These are phyloP conservation scores for Amylostereum chailletii DNA, from an alignment of 1,284 basidiomycete genomes.

Conservation along the genomic window DNA sequence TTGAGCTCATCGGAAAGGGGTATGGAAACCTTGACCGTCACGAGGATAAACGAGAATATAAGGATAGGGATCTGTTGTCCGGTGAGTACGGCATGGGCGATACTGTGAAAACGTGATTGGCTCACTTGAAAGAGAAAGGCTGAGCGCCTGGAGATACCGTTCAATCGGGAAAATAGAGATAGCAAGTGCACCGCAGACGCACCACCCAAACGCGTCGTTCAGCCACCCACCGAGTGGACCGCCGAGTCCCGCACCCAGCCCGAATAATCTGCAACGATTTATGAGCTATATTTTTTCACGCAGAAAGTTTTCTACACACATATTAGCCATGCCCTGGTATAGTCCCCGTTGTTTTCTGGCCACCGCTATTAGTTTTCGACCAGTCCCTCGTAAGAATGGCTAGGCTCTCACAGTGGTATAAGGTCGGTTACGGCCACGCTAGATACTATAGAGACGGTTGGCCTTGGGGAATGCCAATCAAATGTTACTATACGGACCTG, in stretches of 20 bases:
- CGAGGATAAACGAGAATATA: conserved; percentile 56
- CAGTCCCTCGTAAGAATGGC: conserved; percentile 2
- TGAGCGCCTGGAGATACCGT: conserved; percentile 39
- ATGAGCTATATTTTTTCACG: conserved; percentile 7
- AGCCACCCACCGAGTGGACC: conserved; percentile 87
- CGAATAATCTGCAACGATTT: conserved; percentile 47
- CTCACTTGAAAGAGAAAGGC: conserved; percentile 63
- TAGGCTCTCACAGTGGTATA: conserved; percentile 61
- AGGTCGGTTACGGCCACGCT: conserved; percentile 73
- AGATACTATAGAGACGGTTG: conserved; percentile 41
- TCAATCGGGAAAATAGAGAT: conserved; percentile 10
- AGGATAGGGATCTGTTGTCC: conserved; percentile 60
- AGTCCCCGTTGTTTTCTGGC: conserved; percentile 75
- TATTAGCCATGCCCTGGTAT: conserved; percentile 84
- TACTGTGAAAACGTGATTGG: neutral
- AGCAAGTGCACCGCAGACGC: conserved; percentile 6
- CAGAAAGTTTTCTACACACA: conserved; percentile 37
- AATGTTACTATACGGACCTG: conserved; percentile 43
- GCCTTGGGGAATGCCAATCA: conserved; percentile 8
- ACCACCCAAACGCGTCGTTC: conserved; percentile 81
- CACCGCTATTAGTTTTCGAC: conserved; percentile 9
- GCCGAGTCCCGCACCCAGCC: conserved; percentile 74
- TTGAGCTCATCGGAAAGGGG: conserved; percentile 51
- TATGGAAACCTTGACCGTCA: conserved; percentile 69
- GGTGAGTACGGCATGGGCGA: no score